Percentiles rank a stretch among this genome's conserved stretches.
phyloP scores from a whole-genome alignment of 768 basidiomycete genomes.

The Myochromella boudieri region DNA sequence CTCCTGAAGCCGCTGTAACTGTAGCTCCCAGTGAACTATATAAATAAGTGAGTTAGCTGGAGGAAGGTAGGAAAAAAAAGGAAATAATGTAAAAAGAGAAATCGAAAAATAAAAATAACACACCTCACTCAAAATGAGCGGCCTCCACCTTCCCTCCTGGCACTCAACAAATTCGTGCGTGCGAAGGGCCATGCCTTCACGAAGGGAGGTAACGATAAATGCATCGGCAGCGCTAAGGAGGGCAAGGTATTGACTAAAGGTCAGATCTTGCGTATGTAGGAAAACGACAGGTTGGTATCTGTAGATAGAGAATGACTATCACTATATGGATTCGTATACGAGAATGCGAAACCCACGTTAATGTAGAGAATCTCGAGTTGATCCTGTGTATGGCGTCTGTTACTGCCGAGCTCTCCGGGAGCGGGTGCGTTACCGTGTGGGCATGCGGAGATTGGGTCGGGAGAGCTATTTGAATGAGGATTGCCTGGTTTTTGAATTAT shows the following conservation, averaged over 20 bases:
- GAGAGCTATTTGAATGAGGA: slow-evolving; percentile 86
- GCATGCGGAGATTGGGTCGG: slow-evolving; percentile 81
- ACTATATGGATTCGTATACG: neutral
- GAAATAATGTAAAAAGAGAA: neutral
- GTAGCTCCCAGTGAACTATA: slow-evolving; percentile 82
- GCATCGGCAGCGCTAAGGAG: slow-evolving; percentile 81
- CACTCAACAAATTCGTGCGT: slow-evolving; percentile 87
- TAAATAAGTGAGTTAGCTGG: too few relatives aligned
- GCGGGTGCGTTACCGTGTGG: slow-evolving; percentile 34
- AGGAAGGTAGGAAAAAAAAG: neutral
- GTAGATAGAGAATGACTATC: neutral
- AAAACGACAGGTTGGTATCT: slow-evolving; percentile 79
- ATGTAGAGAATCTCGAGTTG: slow-evolving; percentile 79
- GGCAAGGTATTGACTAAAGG: slow-evolving; percentile 84
- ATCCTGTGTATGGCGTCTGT: slow-evolving; percentile 77
- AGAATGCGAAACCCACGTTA: slow-evolving; percentile 47
- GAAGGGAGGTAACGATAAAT: slow-evolving; percentile 79
- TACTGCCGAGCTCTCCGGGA: slow-evolving; percentile 48
- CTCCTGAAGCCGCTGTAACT: slow-evolving; percentile 85
- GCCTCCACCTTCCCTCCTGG: slow-evolving; percentile 67
- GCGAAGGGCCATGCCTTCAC: slow-evolving; percentile 87
- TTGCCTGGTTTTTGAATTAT: slow-evolving; percentile 53
- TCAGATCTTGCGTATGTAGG: slow-evolving; percentile 80
- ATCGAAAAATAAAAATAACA: slow-evolving; percentile 18
- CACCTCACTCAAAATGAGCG: slow-evolving; percentile 80